These are phyloP conservation scores for Gossypium armourianum DNA, from an alignment of 441 rosid genomes.

Conservation along the genomic window DNA sequence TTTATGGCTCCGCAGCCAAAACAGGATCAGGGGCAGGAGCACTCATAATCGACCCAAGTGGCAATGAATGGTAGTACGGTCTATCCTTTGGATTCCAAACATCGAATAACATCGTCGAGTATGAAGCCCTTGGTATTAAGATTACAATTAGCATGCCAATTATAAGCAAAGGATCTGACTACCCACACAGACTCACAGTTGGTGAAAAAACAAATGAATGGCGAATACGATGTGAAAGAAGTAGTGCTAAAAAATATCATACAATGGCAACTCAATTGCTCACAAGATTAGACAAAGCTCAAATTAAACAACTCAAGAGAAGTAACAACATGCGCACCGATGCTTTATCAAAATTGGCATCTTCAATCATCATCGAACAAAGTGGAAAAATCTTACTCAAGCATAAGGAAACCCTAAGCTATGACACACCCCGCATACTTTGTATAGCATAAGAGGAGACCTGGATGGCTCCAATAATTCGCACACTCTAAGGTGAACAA, in stretches of 20 bases:
- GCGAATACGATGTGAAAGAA: no score
- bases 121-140: not conserved
- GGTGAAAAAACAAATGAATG: not conserved
- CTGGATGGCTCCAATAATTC: no score
- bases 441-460: no score
- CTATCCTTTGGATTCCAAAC: not conserved
- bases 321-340: not conserved
- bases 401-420: no score
- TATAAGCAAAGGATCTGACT: no score
- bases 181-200: not conserved
- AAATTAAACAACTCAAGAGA: not conserved
- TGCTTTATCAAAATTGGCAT: not conserved
- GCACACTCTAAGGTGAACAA: no score
- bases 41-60: not conserved
- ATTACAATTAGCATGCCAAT: not conserved
- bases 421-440: no score
- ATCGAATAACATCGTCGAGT: not conserved
- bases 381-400: not conserved
- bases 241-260: not conserved
- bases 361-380: not conserved
- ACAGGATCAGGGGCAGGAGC: not conserved
- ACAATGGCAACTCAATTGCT: not conserved
- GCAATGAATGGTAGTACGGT: no score
- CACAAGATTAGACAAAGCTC: not conserved
- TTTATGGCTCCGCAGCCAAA: not conserved